Evolutionary conservation across 257 asterid genomes (phyloP).

Genomic region (Jacaranda mimosifolia): DNA sequence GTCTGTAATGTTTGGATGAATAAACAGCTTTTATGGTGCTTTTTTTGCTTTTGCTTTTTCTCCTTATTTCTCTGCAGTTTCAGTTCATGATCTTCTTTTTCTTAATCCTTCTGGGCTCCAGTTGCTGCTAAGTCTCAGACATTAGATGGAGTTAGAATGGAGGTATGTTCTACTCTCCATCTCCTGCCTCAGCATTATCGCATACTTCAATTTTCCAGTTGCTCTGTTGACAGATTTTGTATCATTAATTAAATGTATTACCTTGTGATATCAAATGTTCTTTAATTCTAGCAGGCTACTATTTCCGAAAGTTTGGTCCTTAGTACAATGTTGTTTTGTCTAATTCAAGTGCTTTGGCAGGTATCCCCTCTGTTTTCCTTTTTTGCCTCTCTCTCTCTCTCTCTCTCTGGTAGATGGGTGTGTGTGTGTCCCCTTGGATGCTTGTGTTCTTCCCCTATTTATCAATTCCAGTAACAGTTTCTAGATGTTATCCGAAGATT

Average conservation of each 20-base stretch:
- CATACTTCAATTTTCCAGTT: slow-evolving; percentile 7
- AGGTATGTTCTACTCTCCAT: slow-evolving; percentile 41
- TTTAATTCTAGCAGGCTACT: slow-evolving; percentile 36
- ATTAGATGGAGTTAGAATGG: slow-evolving; percentile 32
- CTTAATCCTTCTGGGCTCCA: slow-evolving; percentile 30
- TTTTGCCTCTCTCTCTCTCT: too few species aligned
- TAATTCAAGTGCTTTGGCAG: slow-evolving; percentile 65
- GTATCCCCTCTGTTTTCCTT: slow-evolving; percentile 29
- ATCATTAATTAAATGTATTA: background rate
- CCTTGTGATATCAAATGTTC: slow-evolving; percentile 12
- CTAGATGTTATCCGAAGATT: background rate
- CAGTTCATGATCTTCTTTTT: slow-evolving; percentile 14
- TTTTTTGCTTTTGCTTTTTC: background rate
- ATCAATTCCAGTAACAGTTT: background rate
- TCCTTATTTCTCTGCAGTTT: slow-evolving; percentile 10
- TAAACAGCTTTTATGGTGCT: background rate
- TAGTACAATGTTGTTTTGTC: slow-evolving; percentile 54
- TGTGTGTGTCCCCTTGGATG: background rate
- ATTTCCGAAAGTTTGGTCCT: slow-evolving; percentile 40
- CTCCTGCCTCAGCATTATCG: slow-evolving; percentile 14
- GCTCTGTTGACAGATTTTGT: slow-evolving; percentile 9
- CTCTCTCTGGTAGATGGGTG: background rate
- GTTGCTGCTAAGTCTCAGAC: slow-evolving; percentile 41
- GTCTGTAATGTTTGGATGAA: background rate
- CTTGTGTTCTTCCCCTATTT: background rate